phyloP scores from a whole-genome alignment of 495 filamentous ascomycete species.

The Rhypophila decipiens region DNA sequence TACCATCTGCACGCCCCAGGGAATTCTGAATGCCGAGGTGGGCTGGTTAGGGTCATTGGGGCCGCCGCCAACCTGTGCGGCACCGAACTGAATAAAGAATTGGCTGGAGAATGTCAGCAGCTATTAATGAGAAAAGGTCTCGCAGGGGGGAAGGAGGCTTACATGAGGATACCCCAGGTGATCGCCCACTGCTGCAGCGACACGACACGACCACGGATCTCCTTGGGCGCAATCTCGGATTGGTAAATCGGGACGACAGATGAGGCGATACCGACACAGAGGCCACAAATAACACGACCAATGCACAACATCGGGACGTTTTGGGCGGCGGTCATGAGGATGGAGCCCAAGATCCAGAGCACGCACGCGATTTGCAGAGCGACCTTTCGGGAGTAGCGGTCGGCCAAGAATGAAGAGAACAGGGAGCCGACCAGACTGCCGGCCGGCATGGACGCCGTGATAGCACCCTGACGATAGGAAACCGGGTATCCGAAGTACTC shows the following conservation, averaged over 20 bases:
- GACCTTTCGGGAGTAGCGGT: conserved; percentile 60
- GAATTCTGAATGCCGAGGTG: conserved; percentile 61
- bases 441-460: conserved; percentile 65
- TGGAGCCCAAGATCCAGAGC: conserved; percentile 65
- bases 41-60: conserved; percentile 51
- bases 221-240: conserved; percentile 70
- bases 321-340: conserved; percentile 54
- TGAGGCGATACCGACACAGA: conserved; percentile 71
- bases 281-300: conserved; percentile 64
- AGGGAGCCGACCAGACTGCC: conserved; percentile 71
- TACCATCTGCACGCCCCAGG: conserved; percentile 67
- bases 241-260: conserved; percentile 74
- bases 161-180: conserved; percentile 60
- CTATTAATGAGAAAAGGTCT: too few relatives aligned
- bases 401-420: conserved; percentile 57
- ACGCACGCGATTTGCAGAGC: conserved; percentile 63
- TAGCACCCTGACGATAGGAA: conserved; percentile 54
- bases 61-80: conserved; percentile 50
- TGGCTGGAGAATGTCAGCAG: conserved; percentile 35
- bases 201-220: conserved; percentile 72
- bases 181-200: conserved; percentile 66
- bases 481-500: conserved; percentile 52
- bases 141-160: too few relatives aligned
- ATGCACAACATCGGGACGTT: conserved; percentile 59
- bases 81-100: conserved; percentile 69